Percentiles rank a stretch among this genome's conserved stretches.
Evolutionary conservation across 495 filamentous ascomycete species (phyloP).

Genomic region (Staphylotrichum longicolle): DNA sequence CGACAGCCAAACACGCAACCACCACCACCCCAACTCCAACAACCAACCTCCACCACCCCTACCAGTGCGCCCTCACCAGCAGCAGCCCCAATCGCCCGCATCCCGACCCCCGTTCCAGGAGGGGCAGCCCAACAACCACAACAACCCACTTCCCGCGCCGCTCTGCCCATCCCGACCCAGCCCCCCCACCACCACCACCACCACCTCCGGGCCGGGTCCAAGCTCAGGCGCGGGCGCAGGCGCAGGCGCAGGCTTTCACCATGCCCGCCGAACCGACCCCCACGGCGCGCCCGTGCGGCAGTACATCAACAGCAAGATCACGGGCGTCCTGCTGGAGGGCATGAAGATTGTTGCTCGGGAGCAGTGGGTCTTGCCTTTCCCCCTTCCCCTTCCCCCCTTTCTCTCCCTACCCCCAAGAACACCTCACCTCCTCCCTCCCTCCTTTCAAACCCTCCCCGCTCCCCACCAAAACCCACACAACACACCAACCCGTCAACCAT

Average conservation of each 20-base stretch:
- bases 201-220: not conserved
- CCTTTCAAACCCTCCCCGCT: no score
- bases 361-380: conserved; percentile 58
- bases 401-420: not conserved
- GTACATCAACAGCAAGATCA: conserved; percentile 88
- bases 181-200: not conserved
- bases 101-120: conserved; percentile 15
- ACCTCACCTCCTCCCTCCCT: no score
- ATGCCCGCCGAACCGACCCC: conserved; percentile 53
- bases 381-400: not conserved
- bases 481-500: no score
- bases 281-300: conserved; percentile 84
- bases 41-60: not conserved
- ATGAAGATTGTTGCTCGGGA: conserved; percentile 86
- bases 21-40: conserved; percentile 7
- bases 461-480: no score
- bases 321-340: conserved; percentile 78
- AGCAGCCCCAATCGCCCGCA: conserved; percentile 20
- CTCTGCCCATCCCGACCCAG: conserved; percentile 50
- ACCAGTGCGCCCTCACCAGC: conserved; percentile 19
- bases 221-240: not conserved
- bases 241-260: conserved; percentile 39
- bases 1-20: conserved; percentile 9
- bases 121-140: conserved; percentile 34
- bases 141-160: conserved; percentile 45